Evolutionary conservation across 371 early-diverging fungal genomes (phyloP).

Genomic region (Lichtheimia corymbifera): DNA sequence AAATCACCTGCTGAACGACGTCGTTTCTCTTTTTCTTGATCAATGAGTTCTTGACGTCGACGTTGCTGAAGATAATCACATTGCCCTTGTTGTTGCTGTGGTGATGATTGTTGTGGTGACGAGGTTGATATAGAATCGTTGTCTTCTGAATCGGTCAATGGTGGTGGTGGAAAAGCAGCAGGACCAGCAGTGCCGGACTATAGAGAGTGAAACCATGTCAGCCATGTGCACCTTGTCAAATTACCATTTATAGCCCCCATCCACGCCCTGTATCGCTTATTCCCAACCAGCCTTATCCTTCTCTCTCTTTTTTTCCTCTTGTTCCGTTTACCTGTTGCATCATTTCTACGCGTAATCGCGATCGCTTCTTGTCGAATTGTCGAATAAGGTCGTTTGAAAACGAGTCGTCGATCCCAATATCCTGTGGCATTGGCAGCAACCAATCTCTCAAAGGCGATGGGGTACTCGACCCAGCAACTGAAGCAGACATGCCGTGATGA

Average conservation of each 20-base stretch:
- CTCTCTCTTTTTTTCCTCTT: not conserved
- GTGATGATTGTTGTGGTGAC: not conserved
- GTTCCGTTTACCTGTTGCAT: conserved; percentile 24
- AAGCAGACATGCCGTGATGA: conserved; percentile 13
- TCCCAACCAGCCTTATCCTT: not conserved
- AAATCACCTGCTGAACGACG: conserved; percentile 43
- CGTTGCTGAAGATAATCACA: not conserved
- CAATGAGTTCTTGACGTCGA: not conserved
- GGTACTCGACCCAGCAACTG: conserved; percentile 12
- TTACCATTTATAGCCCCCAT: conserved; percentile 17
- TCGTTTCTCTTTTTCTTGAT: conserved; percentile 8
- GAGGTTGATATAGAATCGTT: too few relatives aligned
- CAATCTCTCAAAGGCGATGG: conserved; percentile 14
- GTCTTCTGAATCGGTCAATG: too few relatives aligned
- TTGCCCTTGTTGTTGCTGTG: not conserved
- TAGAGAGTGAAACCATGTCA: too few relatives aligned
- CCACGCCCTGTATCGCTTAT: conserved; percentile 6
- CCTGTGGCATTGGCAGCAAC: conserved; percentile 15
- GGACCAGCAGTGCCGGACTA: too few relatives aligned
- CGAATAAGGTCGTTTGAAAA: conserved; percentile 41
- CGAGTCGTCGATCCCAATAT: conserved; percentile 22
- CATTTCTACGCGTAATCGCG: conserved; percentile 36
- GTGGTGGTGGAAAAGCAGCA: too few relatives aligned
- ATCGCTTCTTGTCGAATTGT: conserved; percentile 40
- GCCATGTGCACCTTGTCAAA: conserved; percentile 12